These are phyloP conservation scores for Neopestalotiopsis sp. DNA, from an alignment of 2,329 filamentous ascomycete genomes.

Conservation along the genomic window DNA sequence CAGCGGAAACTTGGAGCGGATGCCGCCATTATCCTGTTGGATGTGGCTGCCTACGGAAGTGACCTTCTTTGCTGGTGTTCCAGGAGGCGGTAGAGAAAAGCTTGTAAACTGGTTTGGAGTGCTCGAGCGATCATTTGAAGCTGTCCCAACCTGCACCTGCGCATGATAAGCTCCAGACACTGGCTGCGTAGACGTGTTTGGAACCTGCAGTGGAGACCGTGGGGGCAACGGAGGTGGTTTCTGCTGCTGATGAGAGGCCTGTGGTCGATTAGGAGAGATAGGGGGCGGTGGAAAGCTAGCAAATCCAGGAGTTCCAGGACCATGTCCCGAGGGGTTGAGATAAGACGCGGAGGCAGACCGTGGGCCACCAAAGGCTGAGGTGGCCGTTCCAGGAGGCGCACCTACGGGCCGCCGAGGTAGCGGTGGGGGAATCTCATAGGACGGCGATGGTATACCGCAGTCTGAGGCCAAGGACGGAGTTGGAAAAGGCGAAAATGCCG, in stretches of 20 bases:
- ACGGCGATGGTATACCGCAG: neutral
- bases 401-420: conserved; percentile 15
- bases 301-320: conserved; percentile 18
- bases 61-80: conserved; percentile 8
- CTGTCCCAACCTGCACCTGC: neutral
- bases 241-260: neutral
- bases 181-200: neutral
- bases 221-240: conserved; percentile 7
- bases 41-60: neutral
- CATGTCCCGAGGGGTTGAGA: conserved; percentile 15
- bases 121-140: neutral
- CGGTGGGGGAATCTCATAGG: neutral
- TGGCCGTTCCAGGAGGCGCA: neutral
- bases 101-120: conserved; percentile 17
- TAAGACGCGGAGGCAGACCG: neutral
- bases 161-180: neutral
- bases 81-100: conserved; percentile 25
- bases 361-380: neutral
- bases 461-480: neutral
- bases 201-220: neutral
- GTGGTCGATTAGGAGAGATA: conserved; percentile 15
- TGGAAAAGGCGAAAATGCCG: conserved; percentile 9
- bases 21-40: neutral
- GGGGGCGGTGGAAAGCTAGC: conserved; percentile 20
- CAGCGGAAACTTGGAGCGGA: conserved; percentile 9